Evolutionary conservation across 805 yeast genomes (phyloP).

Genomic region (Ogataea trehaloabstinens): DNA sequence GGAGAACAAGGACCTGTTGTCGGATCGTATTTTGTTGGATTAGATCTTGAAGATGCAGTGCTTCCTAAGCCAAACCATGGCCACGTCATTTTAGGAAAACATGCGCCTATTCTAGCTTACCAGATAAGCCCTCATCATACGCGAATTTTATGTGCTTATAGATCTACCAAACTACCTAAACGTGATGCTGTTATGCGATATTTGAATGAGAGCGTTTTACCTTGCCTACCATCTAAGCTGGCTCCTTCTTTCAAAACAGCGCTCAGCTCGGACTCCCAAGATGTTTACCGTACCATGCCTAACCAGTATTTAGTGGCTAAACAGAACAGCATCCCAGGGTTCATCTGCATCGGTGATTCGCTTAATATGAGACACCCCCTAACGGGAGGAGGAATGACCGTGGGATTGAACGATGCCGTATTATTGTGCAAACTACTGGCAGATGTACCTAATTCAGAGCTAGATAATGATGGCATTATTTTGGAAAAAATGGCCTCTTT

Average conservation of each 20-base stretch:
- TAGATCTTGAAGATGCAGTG: slow-evolving; percentile 70
- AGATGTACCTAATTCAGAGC: slow-evolving; percentile 49
- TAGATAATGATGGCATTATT: slow-evolving; percentile 58
- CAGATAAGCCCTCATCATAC: slow-evolving; percentile 83
- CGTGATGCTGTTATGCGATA: slow-evolving; percentile 53
- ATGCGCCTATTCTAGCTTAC: slow-evolving; percentile 85
- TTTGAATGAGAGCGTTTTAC: slow-evolving; percentile 58
- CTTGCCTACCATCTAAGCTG: slow-evolving; percentile 62
- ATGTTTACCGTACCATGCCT: slow-evolving; percentile 82
- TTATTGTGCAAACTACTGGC: slow-evolving; percentile 62
- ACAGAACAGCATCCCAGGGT: slow-evolving; percentile 67
- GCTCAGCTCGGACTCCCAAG: slow-evolving; percentile 38
- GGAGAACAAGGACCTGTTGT: slow-evolving; percentile 61
- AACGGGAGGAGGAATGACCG: slow-evolving; percentile 99
- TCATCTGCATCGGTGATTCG: slow-evolving; percentile 87
- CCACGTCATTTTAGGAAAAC: slow-evolving; percentile 83
- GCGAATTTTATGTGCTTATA: slow-evolving; percentile 84
- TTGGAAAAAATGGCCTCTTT: slow-evolving; percentile 58
- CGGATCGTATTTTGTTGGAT: slow-evolving; percentile 84
- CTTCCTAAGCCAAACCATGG: slow-evolving; percentile 78
- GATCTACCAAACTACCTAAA: slow-evolving; percentile 72
- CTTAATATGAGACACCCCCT: slow-evolving; percentile 97
- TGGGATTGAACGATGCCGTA: slow-evolving; percentile 84
- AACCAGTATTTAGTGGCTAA: slow-evolving; percentile 85
- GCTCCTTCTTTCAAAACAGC: slow-evolving; percentile 71